Evolutionary conservation across 1,284 basidiomycete genomes (phyloP), one percentile per base, ranked within the genome.

Genomic region (Xerocomus nothofagi): DNA sequence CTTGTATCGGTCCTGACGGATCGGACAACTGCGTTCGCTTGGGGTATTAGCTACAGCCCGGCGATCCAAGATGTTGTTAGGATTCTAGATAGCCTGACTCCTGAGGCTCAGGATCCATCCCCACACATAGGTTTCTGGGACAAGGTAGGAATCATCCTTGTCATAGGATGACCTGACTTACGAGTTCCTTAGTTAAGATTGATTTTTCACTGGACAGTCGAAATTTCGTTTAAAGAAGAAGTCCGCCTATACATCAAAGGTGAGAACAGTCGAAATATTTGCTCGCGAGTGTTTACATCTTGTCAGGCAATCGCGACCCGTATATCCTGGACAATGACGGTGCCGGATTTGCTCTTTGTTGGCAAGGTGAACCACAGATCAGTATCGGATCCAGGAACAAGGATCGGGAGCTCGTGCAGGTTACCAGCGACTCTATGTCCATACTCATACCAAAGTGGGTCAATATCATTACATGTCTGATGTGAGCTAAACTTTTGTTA

Each of bases 121-220:
- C 88, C 91, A 12, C 79, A 83, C 21, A 68, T 96, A 48, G 95
- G 93, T 2, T 98, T 98, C 69, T 98, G 96, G 96, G 95, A 98
- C 60, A 88, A 88, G 73, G 86, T 82, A 53, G 53, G 64, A 55
- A 20, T 32, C 23, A 14, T 6, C 3, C 17, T 33, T 11, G n/a
- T 44, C 15, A 33, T 5, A 27, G 11, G 15, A 26, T 45, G 31
- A 21, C 24, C n/a, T 49, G 14, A 41, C 39, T 43, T 39, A 55
- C 18, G 41, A 8, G 45, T 18, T 50, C 29, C 18, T 30, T 66
- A 98, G 84, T 72, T 97, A 59, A 79, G 91, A 32, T 74, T 97
- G 15, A 74, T 91, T 15, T 79, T 96, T 54, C 95, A 98, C 63
- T 95, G 94, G 85, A 83, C 76, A 32, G 66, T 90, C n/a, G 76